Conservation (phyloP, 1,284 basidiomycete genomes). For the Puccinia hordei region DNA sequence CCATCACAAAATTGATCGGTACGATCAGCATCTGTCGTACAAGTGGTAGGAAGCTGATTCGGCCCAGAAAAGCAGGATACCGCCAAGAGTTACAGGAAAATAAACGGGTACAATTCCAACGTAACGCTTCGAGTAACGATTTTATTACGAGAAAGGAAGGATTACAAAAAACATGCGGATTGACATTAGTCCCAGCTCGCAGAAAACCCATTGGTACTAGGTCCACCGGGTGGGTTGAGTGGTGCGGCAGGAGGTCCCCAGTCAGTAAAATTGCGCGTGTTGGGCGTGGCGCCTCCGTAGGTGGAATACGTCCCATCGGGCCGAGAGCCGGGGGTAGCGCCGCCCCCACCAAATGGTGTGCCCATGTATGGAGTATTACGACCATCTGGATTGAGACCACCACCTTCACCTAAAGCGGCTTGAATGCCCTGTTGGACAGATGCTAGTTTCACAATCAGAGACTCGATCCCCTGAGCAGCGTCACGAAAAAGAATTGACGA, state of each 20-base stretch:
- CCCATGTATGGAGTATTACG: slow-evolving; percentile 50
- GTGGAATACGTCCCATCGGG: slow-evolving; percentile 37
- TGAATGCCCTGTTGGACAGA: slow-evolving; percentile 49
- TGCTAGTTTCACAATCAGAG: slow-evolving; percentile 49
- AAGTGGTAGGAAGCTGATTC: background rate
- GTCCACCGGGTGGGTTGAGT: slow-evolving; percentile 18
- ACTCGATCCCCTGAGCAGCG: slow-evolving; percentile 42
- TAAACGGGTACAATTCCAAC: background rate
- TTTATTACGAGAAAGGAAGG: background rate
- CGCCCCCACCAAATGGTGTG: slow-evolving; percentile 49
- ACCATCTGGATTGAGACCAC: slow-evolving; percentile 45
- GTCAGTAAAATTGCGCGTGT: slow-evolving; percentile 25
- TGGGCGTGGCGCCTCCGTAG: slow-evolving; percentile 49
- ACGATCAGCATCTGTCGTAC: background rate
- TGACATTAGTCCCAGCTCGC: slow-evolving; percentile 17
- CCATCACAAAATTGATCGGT: too few relatives aligned
- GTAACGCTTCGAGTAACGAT: background rate
- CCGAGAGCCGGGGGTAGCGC: slow-evolving; percentile 39
- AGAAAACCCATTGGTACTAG: slow-evolving; percentile 29
- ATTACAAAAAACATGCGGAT: background rate
- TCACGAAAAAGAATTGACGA: background rate
- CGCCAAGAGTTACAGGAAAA: background rate
- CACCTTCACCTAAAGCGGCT: slow-evolving; percentile 46
- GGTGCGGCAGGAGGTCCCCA: slow-evolving; percentile 49
- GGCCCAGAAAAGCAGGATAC: background rate